A percentile compares a stretch with the other conserved stretches of the same genome.
Evolutionary conservation across 2,329 filamentous ascomycete genomes (phyloP).

Genomic region (Cladophialophora psammophila): DNA sequence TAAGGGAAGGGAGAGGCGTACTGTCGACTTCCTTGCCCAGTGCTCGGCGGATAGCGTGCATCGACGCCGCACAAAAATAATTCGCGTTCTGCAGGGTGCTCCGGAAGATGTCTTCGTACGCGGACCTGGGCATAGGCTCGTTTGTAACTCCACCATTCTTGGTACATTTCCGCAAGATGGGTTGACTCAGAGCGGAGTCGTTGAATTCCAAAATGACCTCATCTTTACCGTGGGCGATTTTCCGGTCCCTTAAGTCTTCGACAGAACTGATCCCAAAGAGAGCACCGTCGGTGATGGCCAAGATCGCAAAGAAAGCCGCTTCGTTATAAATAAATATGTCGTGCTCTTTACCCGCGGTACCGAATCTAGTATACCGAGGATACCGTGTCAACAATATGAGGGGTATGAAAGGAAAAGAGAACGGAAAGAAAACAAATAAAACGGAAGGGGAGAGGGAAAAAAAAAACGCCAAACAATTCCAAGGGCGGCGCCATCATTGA

Average conservation of each 20-base stretch:
- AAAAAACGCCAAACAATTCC: too few species aligned
- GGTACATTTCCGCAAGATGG: slow-evolving; percentile 33
- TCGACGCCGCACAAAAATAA: slow-evolving; percentile 26
- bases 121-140: slow-evolving; percentile 27
- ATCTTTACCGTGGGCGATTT: slow-evolving; percentile 25
- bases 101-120: slow-evolving; percentile 25
- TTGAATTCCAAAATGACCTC: slow-evolving; percentile 25
- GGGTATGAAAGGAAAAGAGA: too few species aligned
- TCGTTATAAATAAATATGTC: slow-evolving; percentile 30
- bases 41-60: too few species aligned
- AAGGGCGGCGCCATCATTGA: too few species aligned
- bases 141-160: slow-evolving; percentile 26
- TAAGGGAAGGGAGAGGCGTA: too few species aligned
- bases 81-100: slow-evolving; percentile 31
- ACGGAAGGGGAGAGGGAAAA: too few species aligned
- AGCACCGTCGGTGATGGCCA: slow-evolving; percentile 30
- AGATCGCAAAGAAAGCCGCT: slow-evolving; percentile 20
- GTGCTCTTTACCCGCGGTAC: slow-evolving; percentile 6
- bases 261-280: slow-evolving; percentile 28
- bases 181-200: slow-evolving; percentile 12
- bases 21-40: too few species aligned
- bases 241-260: slow-evolving; percentile 24
- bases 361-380: too few species aligned
- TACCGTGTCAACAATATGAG: too few species aligned
- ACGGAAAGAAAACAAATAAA: too few species aligned